Evolutionary conservation across 2,329 filamentous ascomycete genomes (phyloP).

Genomic region (Cladosporium halotolerans): DNA sequence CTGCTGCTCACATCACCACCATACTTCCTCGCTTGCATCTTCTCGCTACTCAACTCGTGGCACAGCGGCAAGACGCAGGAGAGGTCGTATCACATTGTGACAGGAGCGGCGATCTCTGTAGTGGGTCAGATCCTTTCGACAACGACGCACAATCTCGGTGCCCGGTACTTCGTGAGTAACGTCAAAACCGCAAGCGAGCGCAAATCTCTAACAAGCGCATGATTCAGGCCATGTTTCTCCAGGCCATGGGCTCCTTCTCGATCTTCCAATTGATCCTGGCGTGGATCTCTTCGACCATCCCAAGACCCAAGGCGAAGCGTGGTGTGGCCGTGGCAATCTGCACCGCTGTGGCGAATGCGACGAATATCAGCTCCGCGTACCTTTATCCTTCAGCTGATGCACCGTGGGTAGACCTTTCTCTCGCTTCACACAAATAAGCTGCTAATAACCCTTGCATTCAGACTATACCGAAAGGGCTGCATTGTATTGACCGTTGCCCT

Average conservation of each 20-base stretch:
- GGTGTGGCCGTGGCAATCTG: slow-evolving; percentile 51
- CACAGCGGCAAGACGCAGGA: slow-evolving; percentile 36
- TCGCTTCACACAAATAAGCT: no score
- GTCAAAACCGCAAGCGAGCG: neutral
- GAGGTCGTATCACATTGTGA: slow-evolving; percentile 34
- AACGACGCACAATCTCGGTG: neutral
- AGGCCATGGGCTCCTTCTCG: slow-evolving; percentile 4
- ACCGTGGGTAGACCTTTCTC: neutral
- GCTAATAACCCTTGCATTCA: neutral
- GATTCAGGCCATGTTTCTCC: slow-evolving; percentile 2
- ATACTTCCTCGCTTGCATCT: slow-evolving; percentile 31
- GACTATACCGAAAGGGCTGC: neutral
- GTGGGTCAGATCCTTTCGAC: neutral
- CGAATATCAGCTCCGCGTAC: slow-evolving; percentile 48
- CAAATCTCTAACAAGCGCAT: neutral
- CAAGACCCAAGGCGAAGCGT: slow-evolving; percentile 49
- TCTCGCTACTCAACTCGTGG: slow-evolving; percentile 31
- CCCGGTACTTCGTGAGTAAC: neutral
- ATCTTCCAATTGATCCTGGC: slow-evolving; percentile 44
- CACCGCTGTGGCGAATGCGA: slow-evolving; percentile 49
- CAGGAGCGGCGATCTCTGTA: neutral
- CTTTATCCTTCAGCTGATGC: slow-evolving; percentile 33
- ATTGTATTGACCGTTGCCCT: slow-evolving; percentile 4
- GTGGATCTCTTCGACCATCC: slow-evolving; percentile 48
- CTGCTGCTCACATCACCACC: slow-evolving; percentile 30